phyloP scores from a whole-genome alignment of 2,329 filamentous ascomycete genomes.

The Chaetomium sp. region DNA sequence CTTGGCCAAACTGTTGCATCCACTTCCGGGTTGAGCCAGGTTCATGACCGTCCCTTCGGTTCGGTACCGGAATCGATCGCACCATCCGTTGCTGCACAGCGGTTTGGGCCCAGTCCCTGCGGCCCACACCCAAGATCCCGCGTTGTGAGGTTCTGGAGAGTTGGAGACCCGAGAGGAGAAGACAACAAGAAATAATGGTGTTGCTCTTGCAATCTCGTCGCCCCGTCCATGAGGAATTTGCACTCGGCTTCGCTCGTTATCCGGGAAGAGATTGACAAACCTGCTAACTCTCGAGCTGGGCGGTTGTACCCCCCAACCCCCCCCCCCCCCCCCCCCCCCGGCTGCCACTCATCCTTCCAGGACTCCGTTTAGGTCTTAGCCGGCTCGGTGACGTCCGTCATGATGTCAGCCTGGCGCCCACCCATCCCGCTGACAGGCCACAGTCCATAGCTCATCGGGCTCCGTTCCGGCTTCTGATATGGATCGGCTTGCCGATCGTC shows the following conservation, averaged over 20 bases:
- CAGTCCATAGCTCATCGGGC: not conserved
- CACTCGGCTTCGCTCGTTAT: not conserved
- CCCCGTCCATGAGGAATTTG: not conserved
- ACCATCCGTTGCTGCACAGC: slow-evolving; percentile 3
- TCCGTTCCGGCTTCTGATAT: not conserved
- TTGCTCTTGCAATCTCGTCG: not conserved
- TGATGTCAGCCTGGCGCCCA: slow-evolving; percentile 1
- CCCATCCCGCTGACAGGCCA: too few species aligned
- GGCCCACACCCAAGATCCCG: slow-evolving; percentile 7
- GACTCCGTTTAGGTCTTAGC: not conserved
- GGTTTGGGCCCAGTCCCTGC: slow-evolving; percentile 7
- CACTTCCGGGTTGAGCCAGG: slow-evolving; percentile 2
- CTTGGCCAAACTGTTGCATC: not conserved
- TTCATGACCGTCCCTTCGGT: not conserved
- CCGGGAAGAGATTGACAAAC: too few species aligned
- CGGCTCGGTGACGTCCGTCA: slow-evolving; percentile 1
- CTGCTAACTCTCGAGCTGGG: too few species aligned
- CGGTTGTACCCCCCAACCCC: too few species aligned
- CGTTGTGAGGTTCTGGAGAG: slow-evolving; percentile 5
- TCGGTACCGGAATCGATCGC: slow-evolving; percentile 15
- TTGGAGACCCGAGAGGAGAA: too few species aligned
- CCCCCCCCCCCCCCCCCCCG: too few species aligned
- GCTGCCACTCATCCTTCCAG: not conserved
- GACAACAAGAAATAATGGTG: too few species aligned
- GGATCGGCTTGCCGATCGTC: slow-evolving; percentile 2